Base-by-base conservation (phyloP, 2,329 filamentous ascomycete genomes). In the Alternaria arbusti region DNA sequence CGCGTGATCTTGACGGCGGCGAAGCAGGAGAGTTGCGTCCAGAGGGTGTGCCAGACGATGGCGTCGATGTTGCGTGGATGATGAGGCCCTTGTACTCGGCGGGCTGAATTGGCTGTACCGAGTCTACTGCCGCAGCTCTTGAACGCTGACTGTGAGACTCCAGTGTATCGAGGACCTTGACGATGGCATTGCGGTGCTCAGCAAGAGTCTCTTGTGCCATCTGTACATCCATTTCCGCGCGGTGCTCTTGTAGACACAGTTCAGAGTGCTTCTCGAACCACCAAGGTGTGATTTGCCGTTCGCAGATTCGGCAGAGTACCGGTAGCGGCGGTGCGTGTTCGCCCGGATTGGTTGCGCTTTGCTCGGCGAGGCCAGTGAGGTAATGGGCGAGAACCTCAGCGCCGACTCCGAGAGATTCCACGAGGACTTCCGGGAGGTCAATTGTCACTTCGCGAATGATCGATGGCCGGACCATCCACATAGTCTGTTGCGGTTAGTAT, bases 191-290 rank as follows among this genome's bases (percentile, higher is more conserved):
- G 6, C 96, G 91, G 80, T 99, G 96, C 75, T 99, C 96, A 7
- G 90, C 91, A 52, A 99, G 84, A 66, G 89, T 93, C 76, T 99
- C 96, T 75, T 99, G 96, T 6, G 94, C 89, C 85, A 98, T 91
- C 78, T 99, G 95, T 5, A 99, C 94, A 72, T 98, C 95, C 92
- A 97, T 96, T 78, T 99, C 96, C 0, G 96, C 95, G 55, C 92
- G 90, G 77, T 99, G 96, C 78, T 99, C 96, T 78, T 98, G 94
- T 59, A 97, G 85, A 76, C 96, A 99, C 20, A 98, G 84, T 74
- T 99, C 96, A 2, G 95, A 97, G 78, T 99, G 96, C 80, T 98
- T 99, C 81, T 99, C 96, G 72, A 99, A 99, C 96, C 96, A 99
- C 96, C 96, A 99, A 0, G 95, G 94, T 5, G 93, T 93, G 64